A percentile compares a stretch with the other conserved stretches of the same genome.
These are phyloP conservation scores for Pachysandra terminalis DNA, from an alignment of 164 flowering plant species.

Conservation along the genomic window DNA sequence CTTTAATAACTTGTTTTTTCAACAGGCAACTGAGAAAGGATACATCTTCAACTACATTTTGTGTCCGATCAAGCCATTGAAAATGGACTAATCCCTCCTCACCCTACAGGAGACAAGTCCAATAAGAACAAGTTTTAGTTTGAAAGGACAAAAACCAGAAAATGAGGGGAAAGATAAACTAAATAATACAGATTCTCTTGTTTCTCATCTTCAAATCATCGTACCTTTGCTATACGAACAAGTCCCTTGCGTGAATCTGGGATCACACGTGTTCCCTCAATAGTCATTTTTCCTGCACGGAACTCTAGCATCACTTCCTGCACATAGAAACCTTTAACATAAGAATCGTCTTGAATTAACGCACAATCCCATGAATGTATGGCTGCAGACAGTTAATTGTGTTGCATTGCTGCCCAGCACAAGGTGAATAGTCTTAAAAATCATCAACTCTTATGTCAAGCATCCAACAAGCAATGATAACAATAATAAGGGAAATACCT, in stretches of 20 bases:
- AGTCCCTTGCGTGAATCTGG: slow-evolving; percentile 90
- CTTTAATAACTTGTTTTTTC: background rate
- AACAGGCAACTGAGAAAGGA: slow-evolving; percentile 34
- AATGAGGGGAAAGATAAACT: background rate
- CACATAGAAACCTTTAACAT: slow-evolving; percentile 6
- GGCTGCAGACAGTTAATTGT: too few species aligned
- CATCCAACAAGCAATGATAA: too few species aligned
- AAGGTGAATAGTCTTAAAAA: too few species aligned
- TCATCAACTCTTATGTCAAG: too few species aligned
- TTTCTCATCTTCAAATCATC: background rate
- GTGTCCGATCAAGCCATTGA: slow-evolving; percentile 88
- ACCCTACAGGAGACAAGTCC: slow-evolving; percentile 43
- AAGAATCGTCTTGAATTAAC: background rate
- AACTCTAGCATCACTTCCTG: slow-evolving; percentile 78
- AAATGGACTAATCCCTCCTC: slow-evolving; percentile 90
- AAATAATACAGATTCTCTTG: background rate
- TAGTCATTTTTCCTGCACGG: slow-evolving; percentile 88
- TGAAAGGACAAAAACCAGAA: background rate
- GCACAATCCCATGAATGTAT: background rate
- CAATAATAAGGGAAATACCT: too few species aligned
- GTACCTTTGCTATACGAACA: slow-evolving; percentile 79
- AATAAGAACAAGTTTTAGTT: slow-evolving; percentile 2
- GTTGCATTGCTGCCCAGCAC: too few species aligned
- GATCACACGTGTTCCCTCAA: slow-evolving; percentile 67
- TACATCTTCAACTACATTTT: slow-evolving; percentile 80